These are phyloP conservation scores for Starmerella apis DNA, from an alignment of 805 yeast genomes.

Conservation along the genomic window DNA sequence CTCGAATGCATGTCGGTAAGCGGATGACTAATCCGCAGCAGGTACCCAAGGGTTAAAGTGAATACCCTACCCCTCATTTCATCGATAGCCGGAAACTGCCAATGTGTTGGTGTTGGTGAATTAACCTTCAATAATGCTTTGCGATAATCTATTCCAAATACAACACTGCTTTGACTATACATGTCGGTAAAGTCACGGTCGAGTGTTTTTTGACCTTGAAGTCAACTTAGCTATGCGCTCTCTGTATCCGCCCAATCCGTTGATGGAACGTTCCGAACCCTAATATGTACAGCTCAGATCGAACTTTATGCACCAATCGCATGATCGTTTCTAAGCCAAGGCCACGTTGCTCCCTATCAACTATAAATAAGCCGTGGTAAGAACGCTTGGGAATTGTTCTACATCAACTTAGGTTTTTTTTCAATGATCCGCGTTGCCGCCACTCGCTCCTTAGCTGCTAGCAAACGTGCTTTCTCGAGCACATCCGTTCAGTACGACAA, in stretches of 20 bases:
- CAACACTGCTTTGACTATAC: too few species aligned
- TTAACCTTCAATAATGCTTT: too few species aligned
- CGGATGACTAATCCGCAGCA: too few species aligned
- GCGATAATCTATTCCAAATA: too few species aligned
- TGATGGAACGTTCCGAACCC: neutral
- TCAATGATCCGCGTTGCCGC: constrained; percentile 8
- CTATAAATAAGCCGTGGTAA: neutral
- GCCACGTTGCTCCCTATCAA: neutral
- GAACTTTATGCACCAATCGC: neutral
- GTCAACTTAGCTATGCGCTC: too few species aligned
- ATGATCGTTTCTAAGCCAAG: neutral
- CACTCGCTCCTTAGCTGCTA: neutral
- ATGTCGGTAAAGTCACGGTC: too few species aligned
- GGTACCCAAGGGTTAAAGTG: too few species aligned
- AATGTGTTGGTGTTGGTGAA: too few species aligned
- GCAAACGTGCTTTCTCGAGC: constrained; percentile 10
- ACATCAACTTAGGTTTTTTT: neutral
- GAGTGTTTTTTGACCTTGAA: too few species aligned
- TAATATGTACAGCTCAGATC: neutral
- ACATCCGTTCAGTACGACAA: constrained; percentile 9
- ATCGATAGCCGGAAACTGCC: too few species aligned
- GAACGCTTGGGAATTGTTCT: neutral
- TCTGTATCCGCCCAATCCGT: neutral
- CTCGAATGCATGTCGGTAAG: too few species aligned
- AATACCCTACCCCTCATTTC: too few species aligned